Evolutionary conservation across 345 rosid genomes (phyloP).

Genomic region (Eucalyptus polybractea): DNA sequence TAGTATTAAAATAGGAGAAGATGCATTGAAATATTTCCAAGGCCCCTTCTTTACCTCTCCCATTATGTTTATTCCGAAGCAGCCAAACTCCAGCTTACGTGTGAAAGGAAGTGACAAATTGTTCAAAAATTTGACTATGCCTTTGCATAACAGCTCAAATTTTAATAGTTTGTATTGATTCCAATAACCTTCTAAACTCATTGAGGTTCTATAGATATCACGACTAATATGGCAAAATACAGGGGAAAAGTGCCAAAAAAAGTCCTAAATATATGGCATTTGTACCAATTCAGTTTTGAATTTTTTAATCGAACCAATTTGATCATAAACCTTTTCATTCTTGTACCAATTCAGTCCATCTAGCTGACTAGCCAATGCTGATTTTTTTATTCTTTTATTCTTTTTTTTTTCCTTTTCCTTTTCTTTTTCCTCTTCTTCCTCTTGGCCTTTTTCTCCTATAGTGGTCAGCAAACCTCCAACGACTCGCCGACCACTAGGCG

Average conservation of each 20-base stretch:
- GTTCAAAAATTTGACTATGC: not conserved
- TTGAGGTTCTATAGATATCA: too few species aligned
- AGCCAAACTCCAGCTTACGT: not conserved
- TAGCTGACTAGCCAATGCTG: fast-evolving
- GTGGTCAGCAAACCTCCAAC: fast-evolving
- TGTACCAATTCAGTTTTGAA: fast-evolving
- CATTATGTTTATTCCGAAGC: not conserved
- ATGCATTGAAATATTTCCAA: not conserved
- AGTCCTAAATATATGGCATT: fast-evolving
- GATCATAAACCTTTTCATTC: fast-evolving
- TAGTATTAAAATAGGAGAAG: not conserved
- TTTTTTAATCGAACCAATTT: fast-evolving
- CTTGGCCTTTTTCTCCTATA: too few species aligned
- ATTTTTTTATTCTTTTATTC: too few species aligned
- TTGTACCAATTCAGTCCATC: too few species aligned
- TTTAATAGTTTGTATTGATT: not conserved
- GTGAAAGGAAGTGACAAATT: not conserved
- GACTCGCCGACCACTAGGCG: fast-evolving
- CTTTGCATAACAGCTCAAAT: not conserved
- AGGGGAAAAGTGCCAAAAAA: fast-evolving
- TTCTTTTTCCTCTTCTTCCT: too few species aligned
- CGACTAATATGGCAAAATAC: not conserved
- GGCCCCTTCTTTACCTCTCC: not conserved
- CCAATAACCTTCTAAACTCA: not conserved
- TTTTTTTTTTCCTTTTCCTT: too few species aligned